These are phyloP conservation scores for Mucor sp. DNA, from an alignment of 371 early-diverging fungal species.

Conservation along the genomic window DNA sequence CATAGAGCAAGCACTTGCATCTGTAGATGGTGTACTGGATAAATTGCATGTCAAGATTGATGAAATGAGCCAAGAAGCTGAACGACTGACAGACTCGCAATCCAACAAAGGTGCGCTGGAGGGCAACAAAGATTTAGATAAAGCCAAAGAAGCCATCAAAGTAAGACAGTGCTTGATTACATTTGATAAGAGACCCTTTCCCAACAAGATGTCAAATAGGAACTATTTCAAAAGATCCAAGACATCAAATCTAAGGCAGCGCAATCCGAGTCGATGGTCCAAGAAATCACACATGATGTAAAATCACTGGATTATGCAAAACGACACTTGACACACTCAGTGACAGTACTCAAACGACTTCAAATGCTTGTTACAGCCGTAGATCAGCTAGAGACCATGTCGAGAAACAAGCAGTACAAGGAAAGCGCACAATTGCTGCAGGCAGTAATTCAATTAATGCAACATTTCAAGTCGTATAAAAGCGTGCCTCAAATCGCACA, in stretches of 20 bases:
- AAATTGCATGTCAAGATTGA: slow-evolving; percentile 64
- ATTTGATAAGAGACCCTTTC: background rate
- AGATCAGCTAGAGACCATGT: slow-evolving; percentile 73
- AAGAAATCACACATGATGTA: slow-evolving; percentile 95
- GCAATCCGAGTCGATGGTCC: slow-evolving; percentile 86
- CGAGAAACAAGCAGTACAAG: slow-evolving; percentile 68
- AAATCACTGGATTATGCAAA: slow-evolving; percentile 93
- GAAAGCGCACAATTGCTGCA: slow-evolving; percentile 82
- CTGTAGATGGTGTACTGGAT: slow-evolving; percentile 66
- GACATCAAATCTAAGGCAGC: slow-evolving; percentile 84
- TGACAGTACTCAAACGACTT: slow-evolving; percentile 80
- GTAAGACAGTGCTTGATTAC: slow-evolving; percentile 31
- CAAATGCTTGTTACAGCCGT: slow-evolving; percentile 90
- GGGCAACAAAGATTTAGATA: slow-evolving; percentile 64
- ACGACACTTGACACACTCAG: slow-evolving; percentile 81
- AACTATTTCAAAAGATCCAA: slow-evolving; percentile 77
- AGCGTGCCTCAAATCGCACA: slow-evolving; percentile 77
- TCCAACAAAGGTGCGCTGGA: slow-evolving; percentile 50
- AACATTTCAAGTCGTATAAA: slow-evolving; percentile 75
- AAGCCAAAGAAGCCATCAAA: slow-evolving; percentile 71
- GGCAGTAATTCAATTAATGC: slow-evolving; percentile 81
- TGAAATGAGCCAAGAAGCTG: slow-evolving; percentile 65
- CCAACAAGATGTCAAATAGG: too few species aligned
- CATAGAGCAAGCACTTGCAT: slow-evolving; percentile 71
- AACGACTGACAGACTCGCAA: slow-evolving; percentile 72